These are phyloP conservation scores for Iberis pinnata DNA, from an alignment of 345 rosid species.

Conservation along the genomic window DNA sequence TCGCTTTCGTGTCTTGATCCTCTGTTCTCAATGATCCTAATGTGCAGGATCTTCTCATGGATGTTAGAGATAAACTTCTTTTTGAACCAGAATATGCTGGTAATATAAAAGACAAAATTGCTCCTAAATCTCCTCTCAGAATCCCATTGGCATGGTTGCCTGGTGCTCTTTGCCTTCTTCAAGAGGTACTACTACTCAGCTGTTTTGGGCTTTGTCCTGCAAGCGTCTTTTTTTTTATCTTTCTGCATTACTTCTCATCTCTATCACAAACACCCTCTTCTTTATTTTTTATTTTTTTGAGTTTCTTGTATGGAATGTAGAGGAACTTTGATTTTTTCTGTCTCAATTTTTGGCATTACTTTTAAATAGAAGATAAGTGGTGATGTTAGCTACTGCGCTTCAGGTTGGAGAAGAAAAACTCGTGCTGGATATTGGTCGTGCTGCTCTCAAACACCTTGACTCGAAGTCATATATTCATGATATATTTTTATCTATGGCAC, in stretches of 20 bases:
- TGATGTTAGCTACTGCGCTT: slow-evolving; percentile 29
- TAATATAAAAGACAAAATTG: slow-evolving; percentile 54
- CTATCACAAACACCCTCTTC: neutral
- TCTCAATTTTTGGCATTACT: slow-evolving; percentile 11
- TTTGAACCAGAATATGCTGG: slow-evolving; percentile 97
- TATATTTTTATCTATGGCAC: slow-evolving; percentile 80
- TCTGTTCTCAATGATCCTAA: neutral
- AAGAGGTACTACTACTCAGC: slow-evolving; percentile 53
- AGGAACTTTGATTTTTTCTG: neutral
- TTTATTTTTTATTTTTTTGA: neutral
- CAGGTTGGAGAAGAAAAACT: slow-evolving; percentile 87
- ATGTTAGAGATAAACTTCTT: slow-evolving; percentile 87
- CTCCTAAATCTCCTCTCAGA: slow-evolving; percentile 66
- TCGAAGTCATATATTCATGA: slow-evolving; percentile 79
- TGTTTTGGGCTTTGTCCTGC: neutral
- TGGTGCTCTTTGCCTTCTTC: slow-evolving; percentile 89
- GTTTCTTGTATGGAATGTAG: neutral
- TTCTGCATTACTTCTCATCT: neutral
- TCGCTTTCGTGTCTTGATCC: neutral
- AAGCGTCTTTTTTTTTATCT: slow-evolving; percentile 1
- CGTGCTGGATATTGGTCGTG: slow-evolving; percentile 69
- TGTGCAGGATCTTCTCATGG: slow-evolving; percentile 78
- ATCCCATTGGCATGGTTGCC: slow-evolving; percentile 88
- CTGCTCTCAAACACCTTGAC: slow-evolving; percentile 71
- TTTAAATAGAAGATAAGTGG: slow-evolving; percentile 20